Base-by-base conservation (phyloP, 768 basidiomycete species). In the Clavaria fumosa region DNA sequence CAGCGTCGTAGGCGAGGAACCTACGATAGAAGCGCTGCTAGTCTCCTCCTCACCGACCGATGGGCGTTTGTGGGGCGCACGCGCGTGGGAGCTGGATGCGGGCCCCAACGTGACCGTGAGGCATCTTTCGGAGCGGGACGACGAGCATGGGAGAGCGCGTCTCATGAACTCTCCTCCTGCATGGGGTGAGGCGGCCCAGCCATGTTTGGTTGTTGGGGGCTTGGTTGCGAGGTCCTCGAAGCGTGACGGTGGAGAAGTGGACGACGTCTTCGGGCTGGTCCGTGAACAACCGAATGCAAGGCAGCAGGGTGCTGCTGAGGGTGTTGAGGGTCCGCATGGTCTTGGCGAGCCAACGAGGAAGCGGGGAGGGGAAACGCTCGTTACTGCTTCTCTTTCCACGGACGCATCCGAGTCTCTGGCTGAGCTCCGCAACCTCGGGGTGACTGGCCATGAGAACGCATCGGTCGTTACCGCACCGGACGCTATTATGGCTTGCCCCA, bases 51-150 rank as follows among this genome's bases (percentile, higher is more conserved):
- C 42, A 11, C 35, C 24, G 17, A 15, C 37, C 19, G 35, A 40
- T 23, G 18, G 38, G 31, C 36, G 31, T 21, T 18, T 39, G n/a
- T 35, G 43, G 34, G 43, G 43, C 7, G 35, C 37, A 11, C 34
- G 32, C 4, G 44, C 44, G 20, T 45, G 41, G 44, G 41, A 42
- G 28, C 12, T 30, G 12, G 43, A 43, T 15, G 33, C 36, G 18
- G 40, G 40, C 7, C 7, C 7, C 11, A 17, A 9, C 7, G 17
- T 9, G 32, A 17, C n/a, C 32, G 9, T 9, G 7, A 17, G 18
- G n/a, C n/a, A n/a, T n/a, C n/a, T n/a, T n/a, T n/a, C n/a, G n/a
- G n/a, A 34, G 32, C 32, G 9, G 17, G 15, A 7, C 18, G 32
- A 18, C 10, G 7, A 6, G 11, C 18, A 22, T 23, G 17, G 18